Conservation (phyloP, 2,329 filamentous ascomycete genomes). For the Neopestalotiopsis rosae region DNA sequence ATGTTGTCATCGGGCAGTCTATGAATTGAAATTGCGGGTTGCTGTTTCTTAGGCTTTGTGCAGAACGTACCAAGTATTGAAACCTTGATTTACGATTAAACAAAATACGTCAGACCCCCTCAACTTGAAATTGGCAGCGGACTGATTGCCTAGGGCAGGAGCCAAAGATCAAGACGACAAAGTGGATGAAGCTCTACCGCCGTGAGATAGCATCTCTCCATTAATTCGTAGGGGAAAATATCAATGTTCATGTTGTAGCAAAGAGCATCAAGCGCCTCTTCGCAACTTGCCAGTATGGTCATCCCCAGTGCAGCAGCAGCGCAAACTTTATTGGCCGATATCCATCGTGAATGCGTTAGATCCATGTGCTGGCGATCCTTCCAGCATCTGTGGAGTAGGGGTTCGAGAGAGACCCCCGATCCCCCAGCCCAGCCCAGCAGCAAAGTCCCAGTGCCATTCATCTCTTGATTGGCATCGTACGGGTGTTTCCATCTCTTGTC, state of each 20-base stretch:
- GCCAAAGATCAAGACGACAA: neutral
- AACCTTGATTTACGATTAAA: conserved; percentile 1
- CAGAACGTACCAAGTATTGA: neutral
- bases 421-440: no score
- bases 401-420: no score
- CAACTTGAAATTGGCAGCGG: neutral
- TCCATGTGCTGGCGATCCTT: no score
- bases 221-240: neutral
- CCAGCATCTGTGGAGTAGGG: no score
- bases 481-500: neutral
- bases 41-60: neutral
- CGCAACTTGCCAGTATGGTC: no score
- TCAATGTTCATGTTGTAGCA: no score
- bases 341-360: no score
- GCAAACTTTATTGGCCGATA: no score
- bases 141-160: neutral
- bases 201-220: neutral
- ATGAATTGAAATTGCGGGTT: neutral
- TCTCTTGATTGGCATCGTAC: neutral
- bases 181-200: neutral
- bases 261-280: no score
- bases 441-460: no score
- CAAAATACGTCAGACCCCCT: neutral
- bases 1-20: no score
- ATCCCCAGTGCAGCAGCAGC: no score